A percentile compares a stretch with the other conserved stretches of the same genome.
Evolutionary conservation across 495 filamentous ascomycete species (phyloP).

Genomic region (Lentithecium fluviatile): DNA sequence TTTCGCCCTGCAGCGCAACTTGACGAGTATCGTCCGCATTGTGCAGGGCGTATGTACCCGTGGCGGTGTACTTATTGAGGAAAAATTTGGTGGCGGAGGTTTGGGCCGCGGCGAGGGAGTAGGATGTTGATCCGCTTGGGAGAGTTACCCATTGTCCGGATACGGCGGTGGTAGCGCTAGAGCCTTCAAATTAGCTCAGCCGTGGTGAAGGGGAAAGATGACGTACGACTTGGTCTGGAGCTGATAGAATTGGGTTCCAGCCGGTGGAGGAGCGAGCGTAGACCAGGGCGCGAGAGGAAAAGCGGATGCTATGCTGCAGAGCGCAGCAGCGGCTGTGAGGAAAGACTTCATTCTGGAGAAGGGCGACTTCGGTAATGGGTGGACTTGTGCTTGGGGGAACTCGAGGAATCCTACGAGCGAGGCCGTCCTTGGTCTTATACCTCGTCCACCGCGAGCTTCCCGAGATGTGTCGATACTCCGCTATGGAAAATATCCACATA

Average conservation of each 20-base stretch:
- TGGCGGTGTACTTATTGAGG: constrained; percentile 16
- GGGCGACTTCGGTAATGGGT: neutral
- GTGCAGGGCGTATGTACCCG: constrained; percentile 17
- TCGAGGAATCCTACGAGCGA: too few relatives aligned
- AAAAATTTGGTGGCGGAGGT: constrained; percentile 23
- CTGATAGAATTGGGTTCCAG: constrained; percentile 23
- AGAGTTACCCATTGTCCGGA: constrained; percentile 20
- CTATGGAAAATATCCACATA: too few relatives aligned
- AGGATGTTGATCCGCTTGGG: neutral
- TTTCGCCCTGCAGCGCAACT: constrained; percentile 23
- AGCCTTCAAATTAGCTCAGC: neutral
- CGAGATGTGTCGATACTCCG: too few relatives aligned
- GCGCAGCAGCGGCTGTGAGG: constrained; percentile 18
- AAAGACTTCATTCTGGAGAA: constrained; percentile 17
- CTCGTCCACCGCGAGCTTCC: too few relatives aligned
- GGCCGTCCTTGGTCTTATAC: too few relatives aligned
- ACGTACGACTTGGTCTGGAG: constrained; percentile 31
- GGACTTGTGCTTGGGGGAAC: too few relatives aligned
- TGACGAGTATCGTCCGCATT: constrained; percentile 31
- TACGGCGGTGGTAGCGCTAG: constrained; percentile 10
- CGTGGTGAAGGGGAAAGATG: neutral
- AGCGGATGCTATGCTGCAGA: constrained; percentile 26
- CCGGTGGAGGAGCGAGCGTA: constrained; percentile 15
- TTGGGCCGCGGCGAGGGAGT: constrained; percentile 16
- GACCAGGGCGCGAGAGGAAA: neutral